A percentile compares a stretch with the other conserved stretches of the same genome.
phyloP scores from a whole-genome alignment of 2,329 filamentous ascomycete genomes.

The Grosmannia clavigera region DNA sequence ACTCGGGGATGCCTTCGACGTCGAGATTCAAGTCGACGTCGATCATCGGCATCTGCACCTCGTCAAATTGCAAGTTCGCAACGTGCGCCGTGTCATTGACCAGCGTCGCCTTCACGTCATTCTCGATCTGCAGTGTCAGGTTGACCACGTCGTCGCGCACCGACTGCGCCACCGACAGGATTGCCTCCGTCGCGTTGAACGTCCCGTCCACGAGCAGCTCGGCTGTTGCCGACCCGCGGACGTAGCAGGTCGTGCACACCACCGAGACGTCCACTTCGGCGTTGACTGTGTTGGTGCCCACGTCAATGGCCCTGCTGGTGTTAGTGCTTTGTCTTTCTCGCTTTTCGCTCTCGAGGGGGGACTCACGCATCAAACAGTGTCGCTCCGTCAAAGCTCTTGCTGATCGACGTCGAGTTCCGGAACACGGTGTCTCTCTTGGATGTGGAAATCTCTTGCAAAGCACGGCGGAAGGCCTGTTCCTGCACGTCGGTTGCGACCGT shows the following conservation, averaged over 20 bases:
- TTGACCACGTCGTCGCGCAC: not conserved
- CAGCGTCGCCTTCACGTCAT: slow-evolving; percentile 20
- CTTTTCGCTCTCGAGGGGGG: too few species aligned
- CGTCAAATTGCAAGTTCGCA: slow-evolving; percentile 4
- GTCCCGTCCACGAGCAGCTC: slow-evolving; percentile 2
- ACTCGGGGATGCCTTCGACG: slow-evolving; percentile 26
- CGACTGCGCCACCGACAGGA: not conserved
- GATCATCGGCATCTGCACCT: slow-evolving; percentile 7
- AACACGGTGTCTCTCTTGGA: not conserved
- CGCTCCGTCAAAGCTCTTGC: slow-evolving; percentile 6
- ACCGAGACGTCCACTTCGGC: not conserved
- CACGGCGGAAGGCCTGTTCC: slow-evolving; percentile 23
- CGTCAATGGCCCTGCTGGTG: not conserved
- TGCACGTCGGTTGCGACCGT: not conserved
- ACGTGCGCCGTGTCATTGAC: slow-evolving; percentile 7
- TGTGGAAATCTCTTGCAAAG: not conserved
- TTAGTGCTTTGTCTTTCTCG: not conserved
- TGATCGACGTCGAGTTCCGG: slow-evolving; percentile 6
- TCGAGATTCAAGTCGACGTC: slow-evolving; percentile 32
- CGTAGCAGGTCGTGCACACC: slow-evolving; percentile 8
- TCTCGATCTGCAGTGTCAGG: slow-evolving; percentile 18
- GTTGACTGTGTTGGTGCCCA: not conserved
- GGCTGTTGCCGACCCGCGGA: not conserved
- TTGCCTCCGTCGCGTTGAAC: not conserved
- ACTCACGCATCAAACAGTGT: slow-evolving; percentile 6